Percentiles rank a stretch among this genome's conserved stretches.
These are phyloP conservation scores for Myxozyma udenii DNA, from an alignment of 805 yeast genomes.

Conservation along the genomic window DNA sequence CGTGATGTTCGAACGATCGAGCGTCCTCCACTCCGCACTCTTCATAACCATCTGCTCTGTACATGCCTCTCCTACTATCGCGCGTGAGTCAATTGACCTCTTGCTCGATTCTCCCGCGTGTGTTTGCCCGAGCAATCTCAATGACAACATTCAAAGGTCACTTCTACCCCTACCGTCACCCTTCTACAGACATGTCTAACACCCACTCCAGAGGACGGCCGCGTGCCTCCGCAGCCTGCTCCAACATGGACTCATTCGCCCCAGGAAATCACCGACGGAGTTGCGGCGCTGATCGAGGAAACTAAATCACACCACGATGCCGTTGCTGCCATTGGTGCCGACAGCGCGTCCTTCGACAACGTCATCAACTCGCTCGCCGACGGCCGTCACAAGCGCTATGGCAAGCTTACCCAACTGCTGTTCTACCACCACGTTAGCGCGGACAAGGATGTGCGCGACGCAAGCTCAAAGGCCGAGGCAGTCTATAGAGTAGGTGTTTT, in stretches of 20 bases:
- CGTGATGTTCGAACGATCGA: no score
- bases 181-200: no score
- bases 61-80: no score
- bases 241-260: conserved; percentile 64
- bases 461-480: conserved; percentile 63
- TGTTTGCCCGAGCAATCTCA: no score
- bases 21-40: no score
- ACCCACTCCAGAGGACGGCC: no score
- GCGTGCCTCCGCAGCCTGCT: conserved; percentile 35
- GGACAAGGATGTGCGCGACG: conserved; percentile 63
- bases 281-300: conserved; percentile 47
- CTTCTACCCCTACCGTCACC: no score
- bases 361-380: conserved; percentile 54
- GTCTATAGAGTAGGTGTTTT: no score
- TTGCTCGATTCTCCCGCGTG: no score
- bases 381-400: conserved; percentile 50
- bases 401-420: conserved; percentile 50
- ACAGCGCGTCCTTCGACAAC: conserved; percentile 55
- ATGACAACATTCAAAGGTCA: no score
- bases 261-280: conserved; percentile 45
- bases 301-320: conserved; percentile 51
- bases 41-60: no score
- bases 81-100: no score
- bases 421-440: conserved; percentile 73
- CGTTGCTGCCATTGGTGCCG: conserved; percentile 47